Evolutionary conservation across 2,329 filamentous ascomycete genomes (phyloP).

Genomic region (Elsinoe australis): DNA sequence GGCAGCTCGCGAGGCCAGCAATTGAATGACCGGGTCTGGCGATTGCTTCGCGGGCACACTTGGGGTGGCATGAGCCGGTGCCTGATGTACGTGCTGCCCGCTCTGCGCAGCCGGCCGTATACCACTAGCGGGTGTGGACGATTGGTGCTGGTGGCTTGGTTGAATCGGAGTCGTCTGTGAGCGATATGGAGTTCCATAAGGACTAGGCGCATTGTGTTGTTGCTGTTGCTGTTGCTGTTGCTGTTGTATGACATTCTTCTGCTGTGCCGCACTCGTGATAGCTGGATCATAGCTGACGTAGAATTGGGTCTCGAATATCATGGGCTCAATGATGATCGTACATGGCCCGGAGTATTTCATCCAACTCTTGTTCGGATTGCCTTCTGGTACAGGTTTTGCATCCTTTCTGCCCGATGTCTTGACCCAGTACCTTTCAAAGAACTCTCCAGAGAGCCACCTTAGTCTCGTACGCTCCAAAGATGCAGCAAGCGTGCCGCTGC

Average conservation of each 20-base stretch:
- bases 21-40: slow-evolving; percentile 71
- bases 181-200: slow-evolving; percentile 17
- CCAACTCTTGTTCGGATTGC: slow-evolving; percentile 30
- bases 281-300: slow-evolving; percentile 60
- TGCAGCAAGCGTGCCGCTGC: slow-evolving; percentile 65
- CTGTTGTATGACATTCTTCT: slow-evolving; percentile 18
- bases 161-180: slow-evolving; percentile 6
- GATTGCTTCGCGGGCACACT: slow-evolving; percentile 26
- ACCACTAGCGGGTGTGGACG: no score
- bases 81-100: slow-evolving; percentile 20
- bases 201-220: slow-evolving; percentile 17
- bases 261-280: slow-evolving; percentile 25
- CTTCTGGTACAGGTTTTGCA: slow-evolving; percentile 43
- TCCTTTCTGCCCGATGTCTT: slow-evolving; percentile 65
- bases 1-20: slow-evolving; percentile 67
- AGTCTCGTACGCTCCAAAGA: slow-evolving; percentile 65
- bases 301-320: slow-evolving; percentile 69
- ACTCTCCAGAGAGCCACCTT: slow-evolving; percentile 59
- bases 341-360: slow-evolving; percentile 58
- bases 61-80: slow-evolving; percentile 24
- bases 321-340: slow-evolving; percentile 69
- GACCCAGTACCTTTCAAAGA: slow-evolving; percentile 72
- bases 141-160: no score
- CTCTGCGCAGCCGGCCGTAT: not conserved
- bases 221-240: slow-evolving; percentile 22